These are phyloP conservation scores for Saitozyma podzolica DNA, from an alignment of 768 basidiomycete genomes.

Conservation along the genomic window DNA sequence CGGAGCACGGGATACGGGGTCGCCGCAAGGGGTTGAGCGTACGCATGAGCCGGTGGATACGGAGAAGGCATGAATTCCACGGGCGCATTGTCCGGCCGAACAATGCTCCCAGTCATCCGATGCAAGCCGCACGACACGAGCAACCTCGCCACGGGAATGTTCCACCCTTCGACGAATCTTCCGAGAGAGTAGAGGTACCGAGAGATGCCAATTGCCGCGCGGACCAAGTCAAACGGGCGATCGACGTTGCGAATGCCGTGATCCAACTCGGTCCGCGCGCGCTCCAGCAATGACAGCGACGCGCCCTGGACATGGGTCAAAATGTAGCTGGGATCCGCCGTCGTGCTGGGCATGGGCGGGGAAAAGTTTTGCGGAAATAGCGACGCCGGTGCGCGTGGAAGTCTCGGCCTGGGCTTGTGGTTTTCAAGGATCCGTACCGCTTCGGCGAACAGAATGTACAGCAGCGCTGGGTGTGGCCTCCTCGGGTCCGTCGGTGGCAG, in stretches of 20 bases:
- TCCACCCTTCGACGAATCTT: constrained; percentile 48
- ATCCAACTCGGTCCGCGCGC: constrained; percentile 37
- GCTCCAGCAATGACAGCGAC: constrained; percentile 23
- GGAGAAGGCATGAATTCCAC: constrained; percentile 25
- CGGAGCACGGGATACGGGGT: constrained; percentile 13
- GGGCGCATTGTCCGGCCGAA: constrained; percentile 17
- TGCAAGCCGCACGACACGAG: constrained; percentile 47
- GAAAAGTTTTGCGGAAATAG: constrained; percentile 6
- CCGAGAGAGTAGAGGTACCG: constrained; percentile 37
- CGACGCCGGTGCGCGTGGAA: constrained; percentile 10
- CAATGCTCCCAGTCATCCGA: constrained; percentile 31
- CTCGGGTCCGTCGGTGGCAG: constrained; percentile 18
- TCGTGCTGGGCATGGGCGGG: constrained; percentile 1
- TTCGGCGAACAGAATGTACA: constrained; percentile 48
- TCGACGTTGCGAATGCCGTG: constrained; percentile 40
- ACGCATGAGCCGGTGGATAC: constrained; percentile 24
- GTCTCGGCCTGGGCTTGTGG: constrained; percentile 16
- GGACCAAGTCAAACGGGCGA: constrained; percentile 40
- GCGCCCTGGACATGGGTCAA: constrained; percentile 27
- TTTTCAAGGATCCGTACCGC: constrained; percentile 27
- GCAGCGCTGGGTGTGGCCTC: constrained; percentile 46
- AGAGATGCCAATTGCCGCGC: constrained; percentile 42
- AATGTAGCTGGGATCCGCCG: constrained; percentile 13
- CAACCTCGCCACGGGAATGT: constrained; percentile 36
- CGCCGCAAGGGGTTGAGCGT: constrained; percentile 13